phyloP scores from a whole-genome alignment of 2,329 filamentous ascomycete genomes.

The Penicillium psychrosexuale region DNA sequence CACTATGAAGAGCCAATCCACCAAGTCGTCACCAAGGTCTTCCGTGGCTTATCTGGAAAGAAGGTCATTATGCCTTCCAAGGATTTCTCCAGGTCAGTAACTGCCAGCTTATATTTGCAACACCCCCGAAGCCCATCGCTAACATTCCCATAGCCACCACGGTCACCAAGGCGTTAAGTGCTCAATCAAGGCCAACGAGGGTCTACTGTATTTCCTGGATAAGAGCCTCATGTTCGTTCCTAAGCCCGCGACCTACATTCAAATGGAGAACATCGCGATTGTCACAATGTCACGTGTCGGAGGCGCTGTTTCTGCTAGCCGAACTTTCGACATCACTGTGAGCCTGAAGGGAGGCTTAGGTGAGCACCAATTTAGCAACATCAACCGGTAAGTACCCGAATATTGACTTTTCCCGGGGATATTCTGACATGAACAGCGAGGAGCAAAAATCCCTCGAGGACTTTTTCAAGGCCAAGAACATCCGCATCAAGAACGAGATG shows the following conservation, averaged over 20 bases:
- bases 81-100: constrained; percentile 70
- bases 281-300: constrained; percentile 96
- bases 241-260: constrained; percentile 95
- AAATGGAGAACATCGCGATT: constrained; percentile 85
- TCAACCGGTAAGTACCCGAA: constrained; percentile 69
- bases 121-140: constrained; percentile 15
- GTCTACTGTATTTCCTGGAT: constrained; percentile 93
- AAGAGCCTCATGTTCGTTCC: constrained; percentile 99
- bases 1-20: constrained; percentile 94
- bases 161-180: constrained; percentile 95
- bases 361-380: constrained; percentile 97
- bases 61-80: constrained; percentile 91
- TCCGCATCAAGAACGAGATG: constrained; percentile 98
- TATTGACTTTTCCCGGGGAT: no score
- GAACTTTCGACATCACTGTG: constrained; percentile 96
- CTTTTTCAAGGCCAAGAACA: constrained; percentile 93
- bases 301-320: constrained; percentile 86
- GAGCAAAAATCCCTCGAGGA: constrained; percentile 94
- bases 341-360: constrained; percentile 81
- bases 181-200: constrained; percentile 99
- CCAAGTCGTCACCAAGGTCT: constrained; percentile 91
- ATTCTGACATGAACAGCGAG: constrained; percentile 54
- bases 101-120: no score
- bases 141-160: constrained; percentile 61
- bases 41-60: constrained; percentile 90